Conservation (phyloP, 176 grass and related monocot genomes). For the Ensete glaucum region DNA sequence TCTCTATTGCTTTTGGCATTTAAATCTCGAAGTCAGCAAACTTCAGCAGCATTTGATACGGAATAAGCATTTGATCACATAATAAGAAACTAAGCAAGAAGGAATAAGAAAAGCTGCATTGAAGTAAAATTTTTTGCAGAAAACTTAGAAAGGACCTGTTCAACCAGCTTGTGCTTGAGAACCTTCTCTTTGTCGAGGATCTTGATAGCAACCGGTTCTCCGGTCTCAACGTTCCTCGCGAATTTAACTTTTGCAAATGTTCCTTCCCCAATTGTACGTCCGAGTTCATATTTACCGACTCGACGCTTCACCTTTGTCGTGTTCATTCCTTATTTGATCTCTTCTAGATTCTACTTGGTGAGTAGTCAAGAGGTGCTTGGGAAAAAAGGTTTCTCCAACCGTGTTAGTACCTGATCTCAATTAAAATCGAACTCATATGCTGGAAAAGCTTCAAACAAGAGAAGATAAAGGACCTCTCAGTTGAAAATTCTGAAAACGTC, state of each 20-base stretch:
- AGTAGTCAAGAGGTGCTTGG: not conserved
- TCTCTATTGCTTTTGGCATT: not conserved
- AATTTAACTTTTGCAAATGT: constrained; percentile 90
- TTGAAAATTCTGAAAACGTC: not conserved
- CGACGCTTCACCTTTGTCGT: constrained; percentile 73
- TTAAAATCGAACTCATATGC: not conserved
- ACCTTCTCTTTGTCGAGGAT: constrained; percentile 98
- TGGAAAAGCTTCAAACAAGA: not conserved
- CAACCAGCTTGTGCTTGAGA: constrained; percentile 71
- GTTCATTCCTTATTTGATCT: not conserved
- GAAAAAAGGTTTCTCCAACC: not conserved
- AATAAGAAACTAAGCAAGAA: not conserved
- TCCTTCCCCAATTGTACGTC: constrained; percentile 89
- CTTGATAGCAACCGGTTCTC: constrained; percentile 86
- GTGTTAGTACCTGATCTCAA: not conserved
- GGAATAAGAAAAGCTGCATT: not conserved
- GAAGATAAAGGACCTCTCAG: not conserved
- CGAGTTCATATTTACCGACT: constrained; percentile 91
- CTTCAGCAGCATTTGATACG: not conserved
- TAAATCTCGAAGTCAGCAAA: not conserved
- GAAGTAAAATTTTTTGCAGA: not conserved
- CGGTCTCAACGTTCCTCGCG: constrained; percentile 70
- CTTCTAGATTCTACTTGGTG: not conserved
- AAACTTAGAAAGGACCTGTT: constrained; percentile 57
- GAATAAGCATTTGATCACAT: not conserved